Percentiles rank a stretch among this genome's conserved stretches.
These are phyloP conservation scores for Pyrenophora graminea DNA, from an alignment of 2,329 filamentous ascomycete species.

Conservation along the genomic window DNA sequence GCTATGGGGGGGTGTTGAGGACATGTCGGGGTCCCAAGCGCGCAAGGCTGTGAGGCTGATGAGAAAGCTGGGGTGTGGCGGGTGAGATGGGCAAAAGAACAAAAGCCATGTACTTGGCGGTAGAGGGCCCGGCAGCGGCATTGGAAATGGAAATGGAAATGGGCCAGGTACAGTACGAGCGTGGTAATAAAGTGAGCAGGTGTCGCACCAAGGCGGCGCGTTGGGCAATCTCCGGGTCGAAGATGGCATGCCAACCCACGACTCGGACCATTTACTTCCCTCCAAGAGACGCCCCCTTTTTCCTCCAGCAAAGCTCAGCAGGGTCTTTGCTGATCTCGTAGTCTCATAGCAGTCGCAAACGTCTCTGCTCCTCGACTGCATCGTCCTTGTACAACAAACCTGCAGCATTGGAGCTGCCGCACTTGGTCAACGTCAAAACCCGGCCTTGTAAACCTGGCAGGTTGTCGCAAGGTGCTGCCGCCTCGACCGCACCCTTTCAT, in stretches of 20 bases:
- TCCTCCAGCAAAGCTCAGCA: constrained; percentile 20
- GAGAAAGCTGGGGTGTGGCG: background rate
- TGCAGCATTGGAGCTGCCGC: constrained; percentile 18
- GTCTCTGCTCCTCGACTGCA: constrained; percentile 23
- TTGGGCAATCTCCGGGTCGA: constrained; percentile 29
- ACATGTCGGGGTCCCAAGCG: background rate
- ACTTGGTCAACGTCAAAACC: constrained; percentile 8
- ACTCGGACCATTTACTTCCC: constrained; percentile 13
- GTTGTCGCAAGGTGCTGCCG: constrained; percentile 21
- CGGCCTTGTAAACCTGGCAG: constrained; percentile 9
- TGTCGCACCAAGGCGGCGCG: constrained; percentile 23
- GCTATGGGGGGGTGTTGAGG: constrained; percentile 1
- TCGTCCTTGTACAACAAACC: background rate
- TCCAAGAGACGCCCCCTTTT: constrained; percentile 26
- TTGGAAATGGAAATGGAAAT: constrained; percentile 8
- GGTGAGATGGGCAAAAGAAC: constrained; percentile 1
- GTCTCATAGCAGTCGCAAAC: constrained; percentile 15
- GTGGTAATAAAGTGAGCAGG: constrained; percentile 29
- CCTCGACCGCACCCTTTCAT: constrained; percentile 30
- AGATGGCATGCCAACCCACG: constrained; percentile 20
- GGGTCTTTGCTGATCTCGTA: constrained; percentile 11
- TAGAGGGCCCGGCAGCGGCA: too few species aligned
- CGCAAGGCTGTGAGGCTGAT: background rate
- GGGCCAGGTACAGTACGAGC: constrained; percentile 16
- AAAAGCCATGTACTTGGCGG: background rate